These are phyloP conservation scores for Xylaria sp. DNA, from an alignment of 2,329 filamentous ascomycete species.

Conservation along the genomic window DNA sequence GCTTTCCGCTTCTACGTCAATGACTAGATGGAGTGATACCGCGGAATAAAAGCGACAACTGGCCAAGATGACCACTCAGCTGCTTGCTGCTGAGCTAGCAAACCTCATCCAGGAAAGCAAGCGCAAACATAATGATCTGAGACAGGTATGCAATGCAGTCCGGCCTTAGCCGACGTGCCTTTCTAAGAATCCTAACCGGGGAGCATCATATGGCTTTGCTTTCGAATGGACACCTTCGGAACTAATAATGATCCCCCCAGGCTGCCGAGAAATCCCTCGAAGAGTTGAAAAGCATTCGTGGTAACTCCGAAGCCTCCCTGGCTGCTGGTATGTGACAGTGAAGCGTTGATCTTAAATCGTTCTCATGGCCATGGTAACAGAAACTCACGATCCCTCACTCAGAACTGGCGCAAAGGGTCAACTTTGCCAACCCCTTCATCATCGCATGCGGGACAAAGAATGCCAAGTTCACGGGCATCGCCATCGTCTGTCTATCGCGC, in stretches of 20 bases:
- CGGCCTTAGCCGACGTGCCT: not conserved
- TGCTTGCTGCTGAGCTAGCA: constrained; percentile 79
- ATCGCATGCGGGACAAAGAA: constrained; percentile 88
- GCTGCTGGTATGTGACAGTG: constrained; percentile 53
- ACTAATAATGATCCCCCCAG: constrained; percentile 38
- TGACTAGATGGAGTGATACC: constrained; percentile 18
- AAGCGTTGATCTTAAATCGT: not conserved
- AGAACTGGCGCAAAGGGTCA: constrained; percentile 78
- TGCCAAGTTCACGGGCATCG: constrained; percentile 81
- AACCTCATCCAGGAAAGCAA: constrained; percentile 95
- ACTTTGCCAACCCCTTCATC: constrained; percentile 90
- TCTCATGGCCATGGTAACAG: not conserved
- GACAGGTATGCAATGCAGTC: constrained; percentile 54
- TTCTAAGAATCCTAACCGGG: too few relatives aligned
- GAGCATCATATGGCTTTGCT: not conserved
- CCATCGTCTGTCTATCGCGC: constrained; percentile 81
- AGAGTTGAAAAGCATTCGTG: constrained; percentile 72
- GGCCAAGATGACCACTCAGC: constrained; percentile 78
- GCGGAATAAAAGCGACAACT: constrained; percentile 12
- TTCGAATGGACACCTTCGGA: not conserved
- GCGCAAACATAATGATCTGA: constrained; percentile 84
- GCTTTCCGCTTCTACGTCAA: not conserved
- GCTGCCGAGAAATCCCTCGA: constrained; percentile 90
- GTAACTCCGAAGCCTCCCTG: constrained; percentile 70
- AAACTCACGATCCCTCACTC: constrained; percentile 18